These are phyloP conservation scores for Dentipellis fragilis DNA, from an alignment of 768 basidiomycete species.

Conservation along the genomic window DNA sequence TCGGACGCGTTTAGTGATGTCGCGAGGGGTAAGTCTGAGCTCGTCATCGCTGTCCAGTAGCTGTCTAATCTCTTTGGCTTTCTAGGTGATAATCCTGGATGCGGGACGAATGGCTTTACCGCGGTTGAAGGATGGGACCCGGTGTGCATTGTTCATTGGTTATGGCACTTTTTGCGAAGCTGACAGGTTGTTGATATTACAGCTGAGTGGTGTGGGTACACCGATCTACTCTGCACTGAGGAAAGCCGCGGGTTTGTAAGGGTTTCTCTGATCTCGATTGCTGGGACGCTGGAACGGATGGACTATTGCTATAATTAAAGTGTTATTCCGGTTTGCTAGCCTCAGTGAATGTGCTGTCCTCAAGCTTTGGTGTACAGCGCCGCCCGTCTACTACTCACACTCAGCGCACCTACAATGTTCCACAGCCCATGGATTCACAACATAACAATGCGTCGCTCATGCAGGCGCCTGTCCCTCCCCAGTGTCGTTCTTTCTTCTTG, in stretches of 20 bases:
- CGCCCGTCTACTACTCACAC: too few relatives aligned
- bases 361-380: too few relatives aligned
- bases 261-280: too few relatives aligned
- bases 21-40: not conserved
- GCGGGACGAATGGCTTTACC: constrained; percentile 23
- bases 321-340: too few relatives aligned
- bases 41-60: not conserved
- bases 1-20: not conserved
- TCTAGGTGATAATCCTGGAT: constrained; percentile 17
- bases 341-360: too few relatives aligned
- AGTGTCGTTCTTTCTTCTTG: not conserved
- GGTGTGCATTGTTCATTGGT: constrained; percentile 7
- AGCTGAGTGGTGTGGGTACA: constrained; percentile 29
- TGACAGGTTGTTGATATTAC: constrained; percentile 1
- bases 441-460: too few relatives aligned
- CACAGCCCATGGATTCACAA: too few relatives aligned
- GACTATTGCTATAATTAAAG: too few relatives aligned
- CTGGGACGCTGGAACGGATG: too few relatives aligned
- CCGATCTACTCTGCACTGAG: constrained; percentile 32
- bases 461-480: too few relatives aligned
- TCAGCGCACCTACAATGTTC: too few relatives aligned
- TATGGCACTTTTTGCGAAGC: not conserved
- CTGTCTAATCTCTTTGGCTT: not conserved
- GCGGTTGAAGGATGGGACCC: constrained; percentile 22
- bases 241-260: constrained; percentile 24